Evolutionary conservation across 768 basidiomycete genomes (phyloP), one percentile per base, ranked within the genome.

Genomic region (Porphyrellus cyaneotinctus): DNA sequence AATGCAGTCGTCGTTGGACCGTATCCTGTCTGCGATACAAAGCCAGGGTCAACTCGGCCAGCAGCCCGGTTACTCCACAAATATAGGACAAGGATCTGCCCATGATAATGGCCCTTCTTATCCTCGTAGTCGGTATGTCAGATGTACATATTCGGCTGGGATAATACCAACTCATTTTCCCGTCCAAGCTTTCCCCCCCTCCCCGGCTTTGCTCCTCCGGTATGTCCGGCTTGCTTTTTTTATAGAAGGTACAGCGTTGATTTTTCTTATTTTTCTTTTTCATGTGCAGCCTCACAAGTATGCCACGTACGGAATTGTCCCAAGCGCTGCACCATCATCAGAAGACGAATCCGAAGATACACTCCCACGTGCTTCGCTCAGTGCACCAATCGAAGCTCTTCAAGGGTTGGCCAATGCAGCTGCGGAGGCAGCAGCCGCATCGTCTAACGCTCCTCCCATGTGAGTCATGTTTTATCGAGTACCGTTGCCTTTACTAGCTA

Each of bases 371-470:
- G 80, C 87, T 35, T 82, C 88, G 30, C 74, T 97, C 56, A 92
- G 89, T 56, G 92, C 94, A 1, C 95, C 95, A 1, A 95, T 95
- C 50, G 92, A 97, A 65, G 95, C 95, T 13, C 75, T 97, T 32
- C 92, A 97, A 66, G 91, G 92, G 3, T 76, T 97, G 47, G 95
- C 95, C 26, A 94, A 97, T 66, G 95, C 94, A 1, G 95, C 95
- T 7, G 94, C 91, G 24, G 94, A 95, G 69, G 91, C 94, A 8
- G 90, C 91, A 1, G 87, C 89, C 12, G 88, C 80, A 4, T 82
- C 89, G 9, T 88, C 88, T 36, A 64, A 79, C 12, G 76, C 81
- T 39, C 66, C 83, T 15, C 79, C 85, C 20, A 81, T 83, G 88
- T 85, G 32, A 28, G 57, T 49, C 30, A 5, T 47, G 4, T 20